Evolutionary conservation across 2,329 filamentous ascomycete genomes (phyloP).

Genomic region (Geosmithia putterillii): DNA sequence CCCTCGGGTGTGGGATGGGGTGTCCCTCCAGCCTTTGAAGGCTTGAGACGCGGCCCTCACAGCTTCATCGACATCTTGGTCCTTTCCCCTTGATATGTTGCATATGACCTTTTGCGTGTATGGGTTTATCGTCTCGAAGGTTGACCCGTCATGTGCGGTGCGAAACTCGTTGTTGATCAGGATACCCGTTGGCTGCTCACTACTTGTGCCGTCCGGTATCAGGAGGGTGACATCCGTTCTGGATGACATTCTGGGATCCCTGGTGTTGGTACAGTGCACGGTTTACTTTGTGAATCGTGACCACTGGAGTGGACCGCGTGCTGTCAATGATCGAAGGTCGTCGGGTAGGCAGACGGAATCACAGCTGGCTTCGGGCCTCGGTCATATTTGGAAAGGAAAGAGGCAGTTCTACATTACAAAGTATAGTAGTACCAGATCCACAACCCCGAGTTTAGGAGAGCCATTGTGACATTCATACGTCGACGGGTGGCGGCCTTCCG

Average conservation of each 20-base stretch:
- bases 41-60: constrained; percentile 43
- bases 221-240: background rate
- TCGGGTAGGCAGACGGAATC: no score
- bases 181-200: constrained; percentile 2
- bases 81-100: constrained; percentile 10
- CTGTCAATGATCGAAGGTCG: no score
- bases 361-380: no score
- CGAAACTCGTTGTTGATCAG: constrained; percentile 3
- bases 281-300: no score
- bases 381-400: no score
- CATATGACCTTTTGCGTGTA: constrained; percentile 6
- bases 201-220: background rate
- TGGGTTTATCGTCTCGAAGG: constrained; percentile 1
- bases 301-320: no score
- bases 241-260: no score
- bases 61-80: constrained; percentile 13
- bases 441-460: no score
- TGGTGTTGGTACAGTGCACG: background rate
- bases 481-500: no score
- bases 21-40: constrained; percentile 21
- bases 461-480: no score
- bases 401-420: no score
- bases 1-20: constrained; percentile 54
- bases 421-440: no score
- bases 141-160: background rate